phyloP scores from a whole-genome alignment of 768 basidiomycete species.

The Hemileccinum rubropunctum region DNA sequence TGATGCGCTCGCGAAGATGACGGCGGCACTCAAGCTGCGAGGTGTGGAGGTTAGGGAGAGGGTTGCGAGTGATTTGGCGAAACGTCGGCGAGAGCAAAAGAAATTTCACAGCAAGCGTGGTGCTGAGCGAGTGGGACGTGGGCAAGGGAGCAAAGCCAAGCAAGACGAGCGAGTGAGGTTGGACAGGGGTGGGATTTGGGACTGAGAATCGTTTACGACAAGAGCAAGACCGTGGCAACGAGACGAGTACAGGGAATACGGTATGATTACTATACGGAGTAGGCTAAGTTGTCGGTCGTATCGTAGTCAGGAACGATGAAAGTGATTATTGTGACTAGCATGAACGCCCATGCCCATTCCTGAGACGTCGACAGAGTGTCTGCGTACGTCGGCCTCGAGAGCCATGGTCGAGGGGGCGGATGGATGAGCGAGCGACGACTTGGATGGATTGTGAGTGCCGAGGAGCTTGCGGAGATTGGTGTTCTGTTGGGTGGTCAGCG shows the following conservation, averaged over 20 bases:
- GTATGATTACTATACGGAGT: constrained; percentile 17
- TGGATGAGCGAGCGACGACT: constrained; percentile 18
- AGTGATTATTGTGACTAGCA: constrained; percentile 5
- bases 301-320: constrained; percentile 3
- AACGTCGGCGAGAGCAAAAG: constrained; percentile 61
- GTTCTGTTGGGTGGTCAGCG: constrained; percentile 16
- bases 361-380: constrained; percentile 32
- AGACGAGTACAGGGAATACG: constrained; percentile 6
- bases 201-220: constrained; percentile 35
- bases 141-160: constrained; percentile 84
- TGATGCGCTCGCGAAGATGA: constrained; percentile 40
- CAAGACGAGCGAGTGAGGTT: constrained; percentile 65
- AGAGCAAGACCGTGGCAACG: background rate
- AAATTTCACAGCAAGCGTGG: constrained; percentile 80
- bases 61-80: constrained; percentile 61
- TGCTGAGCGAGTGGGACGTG: constrained; percentile 58
- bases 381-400: constrained; percentile 33
- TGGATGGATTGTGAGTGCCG: constrained; percentile 22
- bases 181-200: constrained; percentile 62
- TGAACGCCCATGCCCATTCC: constrained; percentile 31
- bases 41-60: constrained; percentile 48
- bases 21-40: constrained; percentile 39
- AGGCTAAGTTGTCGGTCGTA: background rate
- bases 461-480: constrained; percentile 33
- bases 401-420: constrained; percentile 26